A percentile compares a stretch with the other conserved stretches of the same genome.
Evolutionary conservation across 2,329 filamentous ascomycete species (phyloP).

Genomic region (Botrytis porri): DNA sequence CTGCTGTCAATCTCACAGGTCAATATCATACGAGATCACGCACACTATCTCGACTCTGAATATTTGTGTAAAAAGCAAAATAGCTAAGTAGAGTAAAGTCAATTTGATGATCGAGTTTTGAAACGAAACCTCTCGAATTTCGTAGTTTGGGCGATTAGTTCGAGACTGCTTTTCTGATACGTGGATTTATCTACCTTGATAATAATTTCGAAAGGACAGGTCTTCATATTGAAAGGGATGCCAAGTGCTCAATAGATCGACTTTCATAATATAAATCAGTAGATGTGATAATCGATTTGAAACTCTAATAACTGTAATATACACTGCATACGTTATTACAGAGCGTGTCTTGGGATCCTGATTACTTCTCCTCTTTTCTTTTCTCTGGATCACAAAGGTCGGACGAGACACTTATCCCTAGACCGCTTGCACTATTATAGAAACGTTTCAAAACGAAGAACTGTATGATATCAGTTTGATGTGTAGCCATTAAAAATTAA

Average conservation of each 20-base stretch:
- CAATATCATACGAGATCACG: background rate
- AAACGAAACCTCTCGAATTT: too few species aligned
- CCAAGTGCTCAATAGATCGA: background rate
- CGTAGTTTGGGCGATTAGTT: background rate
- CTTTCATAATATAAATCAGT: background rate
- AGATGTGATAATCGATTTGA: background rate
- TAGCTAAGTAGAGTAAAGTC: background rate
- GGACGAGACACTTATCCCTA: background rate
- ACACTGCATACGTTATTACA: background rate
- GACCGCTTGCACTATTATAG: background rate
- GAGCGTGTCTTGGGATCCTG: background rate
- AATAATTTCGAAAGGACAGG: background rate
- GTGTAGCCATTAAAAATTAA: background rate
- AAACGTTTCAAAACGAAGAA: background rate
- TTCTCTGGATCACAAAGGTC: background rate
- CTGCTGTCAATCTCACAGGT: background rate
- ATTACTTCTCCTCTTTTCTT: background rate
- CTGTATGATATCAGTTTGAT: background rate
- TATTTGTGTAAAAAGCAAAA: background rate
- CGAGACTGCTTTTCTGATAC: background rate
- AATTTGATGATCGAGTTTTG: background rate
- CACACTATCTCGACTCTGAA: background rate
- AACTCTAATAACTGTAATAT: background rate
- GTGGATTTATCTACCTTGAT: background rate
- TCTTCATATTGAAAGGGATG: background rate